Conservation (phyloP, 2,329 filamentous ascomycete species). For the Calonectria montana region DNA sequence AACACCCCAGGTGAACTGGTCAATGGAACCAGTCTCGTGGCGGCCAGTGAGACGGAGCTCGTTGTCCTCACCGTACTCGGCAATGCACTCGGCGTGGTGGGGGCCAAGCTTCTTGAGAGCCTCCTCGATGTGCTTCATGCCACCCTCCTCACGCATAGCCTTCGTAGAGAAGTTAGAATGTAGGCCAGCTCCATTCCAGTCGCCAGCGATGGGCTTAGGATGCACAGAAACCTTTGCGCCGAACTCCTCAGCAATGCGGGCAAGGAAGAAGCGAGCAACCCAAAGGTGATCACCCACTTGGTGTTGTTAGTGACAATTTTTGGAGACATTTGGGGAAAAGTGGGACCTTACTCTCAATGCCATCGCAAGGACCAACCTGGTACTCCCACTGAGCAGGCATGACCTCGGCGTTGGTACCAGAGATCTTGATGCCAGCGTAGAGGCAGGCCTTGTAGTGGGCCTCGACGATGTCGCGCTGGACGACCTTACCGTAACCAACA, state of each 20-base stretch:
- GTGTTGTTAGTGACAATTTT: slow-evolving; percentile 37
- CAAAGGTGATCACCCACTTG: slow-evolving; percentile 93
- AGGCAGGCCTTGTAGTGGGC: slow-evolving; percentile 72
- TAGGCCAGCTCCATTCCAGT: slow-evolving; percentile 94
- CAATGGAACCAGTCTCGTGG: slow-evolving; percentile 94
- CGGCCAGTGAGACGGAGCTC: slow-evolving; percentile 91
- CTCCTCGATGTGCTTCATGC: slow-evolving; percentile 94
- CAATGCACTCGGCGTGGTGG: slow-evolving; percentile 86
- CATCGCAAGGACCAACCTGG: slow-evolving; percentile 91
- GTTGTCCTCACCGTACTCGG: slow-evolving; percentile 96
- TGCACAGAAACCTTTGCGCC: slow-evolving; percentile 95
- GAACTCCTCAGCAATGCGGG: slow-evolving; percentile 95
- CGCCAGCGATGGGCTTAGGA: slow-evolving; percentile 94
- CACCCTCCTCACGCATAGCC: slow-evolving; percentile 89
- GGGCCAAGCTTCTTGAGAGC: slow-evolving; percentile 85
- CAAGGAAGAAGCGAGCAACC: slow-evolving; percentile 84
- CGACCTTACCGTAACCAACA: slow-evolving; percentile 96
- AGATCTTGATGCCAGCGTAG: slow-evolving; percentile 92
- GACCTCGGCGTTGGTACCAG: slow-evolving; percentile 98
- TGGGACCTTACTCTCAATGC: slow-evolving; percentile 77
- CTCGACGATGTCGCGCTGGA: slow-evolving; percentile 98
- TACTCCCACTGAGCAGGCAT: slow-evolving; percentile 99
- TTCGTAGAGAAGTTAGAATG: slow-evolving; percentile 95
- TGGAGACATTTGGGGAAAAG: neutral
- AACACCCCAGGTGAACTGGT: slow-evolving; percentile 89